Evolutionary conservation across 352 stramenopile species (phyloP).

Genomic region (Phytophthora constricta): DNA sequence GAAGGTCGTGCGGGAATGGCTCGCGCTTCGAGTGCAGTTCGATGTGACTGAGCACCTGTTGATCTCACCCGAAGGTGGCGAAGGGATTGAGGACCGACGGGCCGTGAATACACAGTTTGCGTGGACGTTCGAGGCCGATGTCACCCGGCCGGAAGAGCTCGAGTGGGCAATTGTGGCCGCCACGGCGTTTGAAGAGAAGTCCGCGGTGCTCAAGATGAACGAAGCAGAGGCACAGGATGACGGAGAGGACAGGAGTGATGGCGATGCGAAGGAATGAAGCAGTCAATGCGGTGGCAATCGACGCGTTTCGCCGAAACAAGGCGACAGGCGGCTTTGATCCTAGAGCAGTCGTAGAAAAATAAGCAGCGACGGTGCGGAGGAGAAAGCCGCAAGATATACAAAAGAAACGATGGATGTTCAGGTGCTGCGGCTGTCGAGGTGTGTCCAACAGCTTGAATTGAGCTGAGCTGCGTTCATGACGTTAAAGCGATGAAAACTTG

Average conservation of each 20-base stretch:
- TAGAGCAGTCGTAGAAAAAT: too few species aligned
- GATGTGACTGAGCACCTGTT: slow-evolving; percentile 58
- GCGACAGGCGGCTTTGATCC: too few species aligned
- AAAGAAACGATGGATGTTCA: too few species aligned
- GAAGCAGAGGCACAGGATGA: slow-evolving; percentile 5
- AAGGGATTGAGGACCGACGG: slow-evolving; percentile 49
- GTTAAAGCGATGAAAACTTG: too few species aligned
- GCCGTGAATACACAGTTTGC: slow-evolving; percentile 54
- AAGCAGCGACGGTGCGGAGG: too few species aligned
- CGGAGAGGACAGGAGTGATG: too few species aligned
- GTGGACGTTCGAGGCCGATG: slow-evolving; percentile 67
- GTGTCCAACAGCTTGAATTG: too few species aligned
- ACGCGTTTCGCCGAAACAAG: too few species aligned
- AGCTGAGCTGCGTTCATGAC: too few species aligned
- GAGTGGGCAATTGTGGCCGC: slow-evolving; percentile 54
- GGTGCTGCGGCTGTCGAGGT: too few species aligned
- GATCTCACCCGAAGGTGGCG: slow-evolving; percentile 14
- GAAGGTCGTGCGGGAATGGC: slow-evolving; percentile 45
- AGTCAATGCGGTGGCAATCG: too few species aligned
- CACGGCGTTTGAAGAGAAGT: slow-evolving; percentile 46
- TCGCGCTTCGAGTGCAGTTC: slow-evolving; percentile 53
- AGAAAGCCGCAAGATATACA: too few species aligned
- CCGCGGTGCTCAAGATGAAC: slow-evolving; percentile 23
- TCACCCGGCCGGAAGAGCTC: slow-evolving; percentile 41
- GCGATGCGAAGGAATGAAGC: slow-evolving; percentile 3